These are phyloP conservation scores for Stereocaulon alpinum DNA, from an alignment of 495 filamentous ascomycete species.

Conservation along the genomic window DNA sequence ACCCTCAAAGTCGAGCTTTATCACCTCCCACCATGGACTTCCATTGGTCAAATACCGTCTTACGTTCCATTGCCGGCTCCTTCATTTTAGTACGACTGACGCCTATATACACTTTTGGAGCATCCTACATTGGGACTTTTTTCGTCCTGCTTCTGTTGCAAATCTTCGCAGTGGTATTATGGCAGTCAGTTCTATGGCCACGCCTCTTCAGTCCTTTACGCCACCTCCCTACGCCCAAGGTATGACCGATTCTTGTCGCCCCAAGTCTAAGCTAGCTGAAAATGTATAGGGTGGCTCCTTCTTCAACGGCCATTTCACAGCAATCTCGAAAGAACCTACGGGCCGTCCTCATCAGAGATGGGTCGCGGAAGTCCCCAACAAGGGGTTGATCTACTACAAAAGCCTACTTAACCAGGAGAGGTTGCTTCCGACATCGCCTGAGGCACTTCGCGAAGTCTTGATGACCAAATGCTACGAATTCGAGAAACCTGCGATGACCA, in stretches of 20 bases:
- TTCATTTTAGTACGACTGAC: conserved; percentile 11
- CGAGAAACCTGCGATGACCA: conserved; percentile 53
- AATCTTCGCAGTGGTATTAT: conserved; percentile 30
- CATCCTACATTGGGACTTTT: conserved; percentile 13
- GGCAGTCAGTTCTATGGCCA: conserved; percentile 55
- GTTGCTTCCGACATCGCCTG: conserved; percentile 53
- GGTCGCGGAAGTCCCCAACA: conserved; percentile 67
- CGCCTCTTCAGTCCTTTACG: conserved; percentile 60
- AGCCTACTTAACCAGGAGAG: conserved; percentile 55
- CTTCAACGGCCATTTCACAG: conserved; percentile 41
- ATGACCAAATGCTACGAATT: conserved; percentile 69
- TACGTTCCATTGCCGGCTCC: conserved; percentile 9
- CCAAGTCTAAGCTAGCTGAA: not conserved
- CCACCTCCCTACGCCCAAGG: conserved; percentile 48
- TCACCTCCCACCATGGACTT: conserved; percentile 3
- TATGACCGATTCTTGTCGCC: conserved; percentile 18
- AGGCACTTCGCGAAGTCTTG: conserved; percentile 54
- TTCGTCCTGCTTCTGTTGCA: conserved; percentile 23
- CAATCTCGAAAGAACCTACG: conserved; percentile 46
- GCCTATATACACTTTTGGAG: conserved; percentile 7
- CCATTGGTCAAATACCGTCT: conserved; percentile 9
- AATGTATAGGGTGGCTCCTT: conserved; percentile 15
- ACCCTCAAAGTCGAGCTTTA: not conserved
- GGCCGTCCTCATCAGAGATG: conserved; percentile 56
- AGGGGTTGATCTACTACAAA: conserved; percentile 70